Evolutionary conservation across 2,329 filamentous ascomycete genomes (phyloP).

Genomic region (Gaeumannomyces tritici): DNA sequence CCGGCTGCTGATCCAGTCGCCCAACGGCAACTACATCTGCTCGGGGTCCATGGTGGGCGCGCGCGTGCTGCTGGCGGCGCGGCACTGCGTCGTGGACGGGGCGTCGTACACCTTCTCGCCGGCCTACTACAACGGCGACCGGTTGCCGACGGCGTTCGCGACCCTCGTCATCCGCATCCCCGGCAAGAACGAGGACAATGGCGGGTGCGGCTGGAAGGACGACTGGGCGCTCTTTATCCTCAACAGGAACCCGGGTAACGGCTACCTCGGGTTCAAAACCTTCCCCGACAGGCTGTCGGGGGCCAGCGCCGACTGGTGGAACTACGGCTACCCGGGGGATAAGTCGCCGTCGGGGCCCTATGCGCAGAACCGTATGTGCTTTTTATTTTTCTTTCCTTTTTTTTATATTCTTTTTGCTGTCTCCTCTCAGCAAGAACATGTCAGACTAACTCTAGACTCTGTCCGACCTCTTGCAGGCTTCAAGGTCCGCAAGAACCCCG

Average conservation of each 20-base stretch:
- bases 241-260: not conserved
- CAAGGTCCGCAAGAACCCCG: not conserved
- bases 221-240: slow-evolving; percentile 3
- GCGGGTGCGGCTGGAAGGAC: not conserved
- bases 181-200: not conserved
- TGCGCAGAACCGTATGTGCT: not conserved
- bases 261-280: slow-evolving; percentile 1
- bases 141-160: not conserved
- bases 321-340: slow-evolving; percentile 2
- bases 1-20: not conserved
- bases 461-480: not conserved
- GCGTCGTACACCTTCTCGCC: slow-evolving; percentile 3
- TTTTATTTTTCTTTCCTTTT: not conserved
- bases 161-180: not conserved
- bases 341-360: not conserved
- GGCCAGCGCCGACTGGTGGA: not conserved
- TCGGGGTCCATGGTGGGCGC: slow-evolving; percentile 1
- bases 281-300: slow-evolving; percentile 1
- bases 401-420: too few species aligned
- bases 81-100: slow-evolving; percentile 1
- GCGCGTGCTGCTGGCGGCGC: not conserved
- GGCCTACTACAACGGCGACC: slow-evolving; percentile 1
- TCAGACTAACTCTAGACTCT: not conserved
- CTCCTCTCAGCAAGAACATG: not conserved
- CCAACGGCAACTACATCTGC: not conserved